Conservation (phyloP, 2,329 filamentous ascomycete genomes). For the Aspergillus pseudoterreus region DNA sequence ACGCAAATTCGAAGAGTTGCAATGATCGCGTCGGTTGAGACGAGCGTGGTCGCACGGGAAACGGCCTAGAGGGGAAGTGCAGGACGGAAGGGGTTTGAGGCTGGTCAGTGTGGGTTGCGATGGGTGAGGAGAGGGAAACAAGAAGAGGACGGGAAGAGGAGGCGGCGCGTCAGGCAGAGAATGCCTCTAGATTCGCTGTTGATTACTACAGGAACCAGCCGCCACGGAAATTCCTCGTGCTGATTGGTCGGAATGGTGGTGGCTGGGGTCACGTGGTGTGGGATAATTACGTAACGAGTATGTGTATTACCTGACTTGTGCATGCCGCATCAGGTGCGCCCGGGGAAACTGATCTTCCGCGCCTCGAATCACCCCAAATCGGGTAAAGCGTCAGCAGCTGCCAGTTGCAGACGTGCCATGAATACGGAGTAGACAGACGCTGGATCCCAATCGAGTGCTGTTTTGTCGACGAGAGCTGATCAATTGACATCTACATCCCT, state of each 20-base stretch:
- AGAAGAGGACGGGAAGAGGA: slow-evolving; percentile 6
- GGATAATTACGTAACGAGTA: slow-evolving; percentile 5
- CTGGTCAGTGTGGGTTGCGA: background rate
- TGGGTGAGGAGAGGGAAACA: slow-evolving; percentile 7
- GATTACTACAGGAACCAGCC: slow-evolving; percentile 10
- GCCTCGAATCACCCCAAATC: slow-evolving; percentile 14
- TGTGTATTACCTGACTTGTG: background rate
- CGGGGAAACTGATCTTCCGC: slow-evolving; percentile 17
- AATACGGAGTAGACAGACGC: no score
- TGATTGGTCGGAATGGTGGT: slow-evolving; percentile 11
- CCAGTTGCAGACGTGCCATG: background rate
- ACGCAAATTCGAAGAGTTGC: background rate
- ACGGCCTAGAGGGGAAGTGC: slow-evolving; percentile 5
- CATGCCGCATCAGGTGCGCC: slow-evolving; percentile 7
- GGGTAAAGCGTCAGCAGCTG: slow-evolving; percentile 28
- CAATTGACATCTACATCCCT: background rate
- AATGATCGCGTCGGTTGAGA: background rate
- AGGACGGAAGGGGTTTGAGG: background rate
- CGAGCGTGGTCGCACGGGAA: slow-evolving; percentile 3
- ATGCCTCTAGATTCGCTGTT: background rate
- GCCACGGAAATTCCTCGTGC: slow-evolving; percentile 2
- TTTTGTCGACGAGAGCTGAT: background rate
- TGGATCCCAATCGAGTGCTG: background rate
- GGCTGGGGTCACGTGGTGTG: slow-evolving; percentile 30
- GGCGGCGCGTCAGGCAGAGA: slow-evolving; percentile 5